Evolutionary conservation across 2,329 filamentous ascomycete species (phyloP), one percentile per base, ranked within the genome.

Genomic region (Fusarium succisae): DNA sequence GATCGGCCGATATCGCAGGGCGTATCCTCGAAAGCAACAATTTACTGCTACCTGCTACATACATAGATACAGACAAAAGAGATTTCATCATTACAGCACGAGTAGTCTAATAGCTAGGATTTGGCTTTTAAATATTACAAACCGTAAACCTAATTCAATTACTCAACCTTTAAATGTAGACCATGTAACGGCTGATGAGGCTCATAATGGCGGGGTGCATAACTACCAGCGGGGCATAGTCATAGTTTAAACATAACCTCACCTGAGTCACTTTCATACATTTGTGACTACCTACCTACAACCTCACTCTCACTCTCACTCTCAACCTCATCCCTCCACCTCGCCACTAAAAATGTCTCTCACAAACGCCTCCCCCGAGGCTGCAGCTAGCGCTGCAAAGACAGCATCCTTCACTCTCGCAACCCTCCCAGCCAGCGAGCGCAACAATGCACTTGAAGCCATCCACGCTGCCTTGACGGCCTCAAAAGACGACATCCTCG

Each of bases 391-490:
- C 78, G 89, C 92, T 54, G 96, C 96, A 70, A 95, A 95, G 79
- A 84, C 89, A 53, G 94, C 96, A 22, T 97, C 96, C 38, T 93
- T 94, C 80, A 89, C 90, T 59, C 90, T 99, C 50, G 94, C 95
- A 55, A 93, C 94, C 4, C 90, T 98, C 55, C 89, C 94, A 8
- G 90, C 90, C 44, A 84, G 88, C 45, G 92, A 92, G 30, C 92
- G 96, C 79, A 98, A 98, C 85, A 90, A 92, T 66, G 96, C 96
- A 54, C 87, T 99, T 72, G 93, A 92, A 54, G 90, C 92, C 35
- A 94, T 99, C 70, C 92, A 98, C 84, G 84, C 88, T 75, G 94
- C 92, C n/a, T 89, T 99, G 61, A 82, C 87, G 17, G 86, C 86
- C 13, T 89, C 92, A 56, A 93, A 91, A 81, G 89, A 93, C 66